Conservation (phyloP, 495 filamentous ascomycete genomes). For the Penicillium desertorum region DNA sequence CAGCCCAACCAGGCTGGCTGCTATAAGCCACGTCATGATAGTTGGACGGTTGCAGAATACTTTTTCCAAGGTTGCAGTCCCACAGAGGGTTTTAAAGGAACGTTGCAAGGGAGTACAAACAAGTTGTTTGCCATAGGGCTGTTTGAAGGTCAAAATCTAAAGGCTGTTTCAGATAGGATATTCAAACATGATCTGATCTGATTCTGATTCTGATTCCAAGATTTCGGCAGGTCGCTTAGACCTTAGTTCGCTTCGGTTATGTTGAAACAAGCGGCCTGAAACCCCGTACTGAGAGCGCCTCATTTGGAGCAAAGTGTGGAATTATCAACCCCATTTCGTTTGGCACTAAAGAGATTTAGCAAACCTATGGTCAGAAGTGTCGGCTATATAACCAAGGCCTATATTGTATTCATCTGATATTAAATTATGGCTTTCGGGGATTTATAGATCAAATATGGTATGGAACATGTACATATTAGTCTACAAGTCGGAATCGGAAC, state of each 20-base stretch:
- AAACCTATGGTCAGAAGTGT: too few species aligned
- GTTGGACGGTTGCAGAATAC: background rate
- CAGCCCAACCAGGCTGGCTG: conserved; percentile 25
- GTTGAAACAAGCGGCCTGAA: conserved; percentile 4
- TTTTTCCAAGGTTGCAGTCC: background rate
- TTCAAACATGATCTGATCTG: background rate
- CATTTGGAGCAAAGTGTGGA: too few species aligned
- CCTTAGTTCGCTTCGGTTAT: conserved; percentile 10
- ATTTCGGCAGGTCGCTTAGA: conserved; percentile 10
- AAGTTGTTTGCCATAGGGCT: background rate
- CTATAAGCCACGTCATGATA: conserved; percentile 12
- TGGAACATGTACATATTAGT: too few species aligned
- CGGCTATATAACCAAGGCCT: too few species aligned
- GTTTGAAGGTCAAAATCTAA: background rate
- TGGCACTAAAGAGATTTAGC: too few species aligned
- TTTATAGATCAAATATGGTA: too few species aligned
- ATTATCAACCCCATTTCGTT: background rate
- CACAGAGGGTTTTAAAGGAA: background rate
- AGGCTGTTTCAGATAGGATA: background rate
- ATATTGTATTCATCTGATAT: too few species aligned
- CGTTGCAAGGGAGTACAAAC: background rate
- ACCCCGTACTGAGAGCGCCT: background rate
- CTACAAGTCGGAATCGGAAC: too few species aligned
- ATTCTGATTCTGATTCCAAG: background rate
- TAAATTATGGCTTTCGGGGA: too few species aligned